A percentile compares a stretch with the other conserved stretches of the same genome.
phyloP scores from a whole-genome alignment of 2,329 filamentous ascomycete genomes.

The Hirsutella minnesotensis region DNA sequence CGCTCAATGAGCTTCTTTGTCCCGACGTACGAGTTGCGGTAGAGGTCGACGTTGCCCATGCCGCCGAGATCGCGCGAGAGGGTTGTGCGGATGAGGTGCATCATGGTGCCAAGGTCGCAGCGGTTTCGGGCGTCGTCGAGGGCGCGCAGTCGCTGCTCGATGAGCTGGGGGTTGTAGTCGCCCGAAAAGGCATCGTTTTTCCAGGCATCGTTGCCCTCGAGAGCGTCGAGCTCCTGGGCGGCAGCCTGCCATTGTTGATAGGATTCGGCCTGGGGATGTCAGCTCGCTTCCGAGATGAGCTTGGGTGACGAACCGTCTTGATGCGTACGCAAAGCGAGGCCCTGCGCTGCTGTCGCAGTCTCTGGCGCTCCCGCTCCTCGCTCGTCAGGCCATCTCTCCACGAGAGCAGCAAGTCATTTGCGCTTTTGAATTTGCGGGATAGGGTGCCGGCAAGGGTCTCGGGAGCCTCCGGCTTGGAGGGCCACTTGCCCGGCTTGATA shows the following conservation, averaged over 20 bases:
- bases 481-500: background rate
- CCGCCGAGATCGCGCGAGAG: constrained; percentile 72
- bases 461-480: background rate
- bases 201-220: constrained; percentile 76
- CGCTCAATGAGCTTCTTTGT: constrained; percentile 80
- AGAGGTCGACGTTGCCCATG: constrained; percentile 74
- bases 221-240: constrained; percentile 62
- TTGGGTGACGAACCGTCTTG: constrained; percentile 42
- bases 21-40: constrained; percentile 73
- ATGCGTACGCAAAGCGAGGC: constrained; percentile 52
- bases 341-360: constrained; percentile 43
- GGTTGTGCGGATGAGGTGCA: constrained; percentile 69
- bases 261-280: constrained; percentile 44
- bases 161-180: constrained; percentile 60
- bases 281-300: background rate
- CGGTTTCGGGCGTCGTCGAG: constrained; percentile 63
- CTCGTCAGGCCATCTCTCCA: constrained; percentile 41
- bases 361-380: constrained; percentile 34
- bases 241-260: constrained; percentile 63
- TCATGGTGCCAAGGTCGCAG: constrained; percentile 64
- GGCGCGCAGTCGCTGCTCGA: constrained; percentile 57
- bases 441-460: constrained; percentile 11
- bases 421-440: constrained; percentile 23
- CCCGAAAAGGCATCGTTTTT: constrained; percentile 51
- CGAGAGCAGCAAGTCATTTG: constrained; percentile 29